These are phyloP conservation scores for Suillus fuscotomentosus DNA, from an alignment of 768 basidiomycete genomes.

Conservation along the genomic window DNA sequence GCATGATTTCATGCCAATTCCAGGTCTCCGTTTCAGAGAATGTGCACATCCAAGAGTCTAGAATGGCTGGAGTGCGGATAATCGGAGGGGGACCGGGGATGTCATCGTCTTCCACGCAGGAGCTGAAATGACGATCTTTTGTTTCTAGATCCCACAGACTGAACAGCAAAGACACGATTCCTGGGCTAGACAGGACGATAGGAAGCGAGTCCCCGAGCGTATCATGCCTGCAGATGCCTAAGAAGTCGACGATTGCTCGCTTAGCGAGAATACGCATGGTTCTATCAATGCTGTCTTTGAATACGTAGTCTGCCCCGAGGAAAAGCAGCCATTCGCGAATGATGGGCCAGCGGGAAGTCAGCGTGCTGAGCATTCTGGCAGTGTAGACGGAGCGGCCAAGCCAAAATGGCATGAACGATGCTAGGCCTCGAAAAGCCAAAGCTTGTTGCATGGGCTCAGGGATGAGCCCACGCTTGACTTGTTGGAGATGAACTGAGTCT, in stretches of 20 bases:
- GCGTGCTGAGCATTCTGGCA: constrained; percentile 1
- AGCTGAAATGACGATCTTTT: constrained; percentile 18
- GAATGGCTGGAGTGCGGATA: constrained; percentile 11
- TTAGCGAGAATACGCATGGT: constrained; percentile 22
- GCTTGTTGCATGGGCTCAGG: constrained; percentile 15
- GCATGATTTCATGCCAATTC: constrained; percentile 27
- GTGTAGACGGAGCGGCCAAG: constrained; percentile 1
- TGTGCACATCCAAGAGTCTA: constrained; percentile 28
- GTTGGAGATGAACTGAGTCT: constrained; percentile 18
- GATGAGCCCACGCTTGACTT: constrained; percentile 8
- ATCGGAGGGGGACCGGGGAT: constrained; percentile 1
- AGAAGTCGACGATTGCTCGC: constrained; percentile 17
- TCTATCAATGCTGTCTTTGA: constrained; percentile 17
- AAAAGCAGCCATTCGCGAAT: constrained; percentile 26
- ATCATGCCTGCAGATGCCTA: constrained; percentile 17
- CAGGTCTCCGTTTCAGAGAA: constrained; percentile 23
- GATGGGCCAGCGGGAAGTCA: constrained; percentile 18
- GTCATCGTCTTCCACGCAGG: constrained; percentile 4
- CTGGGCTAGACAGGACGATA: constrained; percentile 15
- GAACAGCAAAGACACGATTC: constrained; percentile 19
- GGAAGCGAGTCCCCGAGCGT: constrained; percentile 19
- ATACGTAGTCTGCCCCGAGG: constrained; percentile 21
- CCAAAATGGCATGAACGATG: constrained; percentile 12
- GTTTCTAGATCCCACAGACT: constrained; percentile 27
- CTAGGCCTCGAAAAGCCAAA: constrained; percentile 17